Conservation (phyloP, 192 early-diverging fungal genomes). For the Coemansia aciculifera region DNA sequence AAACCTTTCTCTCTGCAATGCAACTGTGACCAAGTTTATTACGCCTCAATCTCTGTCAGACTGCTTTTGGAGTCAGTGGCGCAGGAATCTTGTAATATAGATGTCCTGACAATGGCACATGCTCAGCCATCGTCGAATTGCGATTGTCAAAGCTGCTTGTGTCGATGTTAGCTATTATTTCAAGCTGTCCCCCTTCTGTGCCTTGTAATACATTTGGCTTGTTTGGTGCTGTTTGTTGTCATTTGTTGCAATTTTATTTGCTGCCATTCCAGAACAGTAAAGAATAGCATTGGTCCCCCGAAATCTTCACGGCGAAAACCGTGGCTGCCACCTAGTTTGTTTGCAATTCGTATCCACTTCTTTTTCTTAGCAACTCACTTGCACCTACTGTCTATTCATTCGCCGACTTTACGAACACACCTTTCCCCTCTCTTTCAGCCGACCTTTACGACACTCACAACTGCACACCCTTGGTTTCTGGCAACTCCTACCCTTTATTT, state of each 20-base stretch:
- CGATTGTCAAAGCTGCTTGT: background rate
- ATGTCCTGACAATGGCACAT: background rate
- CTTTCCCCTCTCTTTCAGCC: background rate
- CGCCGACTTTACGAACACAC: background rate
- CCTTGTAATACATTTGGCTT: background rate
- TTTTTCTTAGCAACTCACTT: background rate
- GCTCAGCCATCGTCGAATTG: slow-evolving; percentile 1
- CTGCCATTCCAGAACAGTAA: background rate
- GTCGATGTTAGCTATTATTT: background rate
- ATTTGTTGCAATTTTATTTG: slow-evolving; percentile 8
- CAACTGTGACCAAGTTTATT: background rate
- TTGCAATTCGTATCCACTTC: background rate
- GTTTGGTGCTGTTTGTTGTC: background rate
- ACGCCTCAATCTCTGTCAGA: background rate
- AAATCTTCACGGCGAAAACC: background rate
- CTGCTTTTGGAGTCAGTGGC: slow-evolving; percentile 3
- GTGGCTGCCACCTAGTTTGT: background rate
- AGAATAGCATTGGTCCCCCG: background rate
- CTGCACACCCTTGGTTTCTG: background rate
- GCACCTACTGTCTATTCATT: background rate
- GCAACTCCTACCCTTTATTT: background rate
- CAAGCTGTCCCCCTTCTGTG: background rate
- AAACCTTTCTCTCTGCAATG: background rate
- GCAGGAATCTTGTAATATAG: background rate
- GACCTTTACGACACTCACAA: slow-evolving; percentile 2